Conservation (phyloP, 768 basidiomycete genomes). For the Dentipellis fragilis region DNA sequence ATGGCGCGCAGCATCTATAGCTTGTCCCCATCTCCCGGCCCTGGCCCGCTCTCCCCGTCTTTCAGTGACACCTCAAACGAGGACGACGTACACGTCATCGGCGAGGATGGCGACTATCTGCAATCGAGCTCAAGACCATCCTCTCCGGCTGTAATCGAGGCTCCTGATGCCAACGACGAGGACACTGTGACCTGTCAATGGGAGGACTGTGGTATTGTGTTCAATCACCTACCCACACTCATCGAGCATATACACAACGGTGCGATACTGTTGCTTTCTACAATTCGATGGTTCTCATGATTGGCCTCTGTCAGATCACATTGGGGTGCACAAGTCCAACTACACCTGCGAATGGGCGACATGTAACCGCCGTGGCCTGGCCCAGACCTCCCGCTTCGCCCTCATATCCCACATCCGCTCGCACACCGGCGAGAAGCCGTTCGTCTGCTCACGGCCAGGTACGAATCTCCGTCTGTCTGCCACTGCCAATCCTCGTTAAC, state of each 20-base stretch:
- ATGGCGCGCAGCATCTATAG: not conserved
- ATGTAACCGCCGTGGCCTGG: constrained; percentile 68
- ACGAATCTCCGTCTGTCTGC: constrained; percentile 17
- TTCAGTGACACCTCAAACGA: not conserved
- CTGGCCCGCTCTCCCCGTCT: not conserved
- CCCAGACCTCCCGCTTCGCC: constrained; percentile 84
- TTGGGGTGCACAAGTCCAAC: constrained; percentile 73
- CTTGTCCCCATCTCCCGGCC: constrained; percentile 1
- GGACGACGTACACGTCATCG: not conserved
- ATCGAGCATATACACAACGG: constrained; percentile 80
- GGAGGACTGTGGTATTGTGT: constrained; percentile 73
- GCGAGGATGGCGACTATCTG: not conserved
- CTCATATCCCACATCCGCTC: constrained; percentile 85
- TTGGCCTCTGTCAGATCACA: constrained; percentile 45
- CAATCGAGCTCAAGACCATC: not conserved
- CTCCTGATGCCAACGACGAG: constrained; percentile 8
- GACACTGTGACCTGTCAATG: constrained; percentile 75
- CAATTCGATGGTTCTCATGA: constrained; percentile 2
- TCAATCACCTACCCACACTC: constrained; percentile 60
- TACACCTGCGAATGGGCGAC: constrained; percentile 88
- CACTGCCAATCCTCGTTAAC: not conserved
- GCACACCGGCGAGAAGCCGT: constrained; percentile 93
- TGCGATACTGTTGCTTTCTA: constrained; percentile 25
- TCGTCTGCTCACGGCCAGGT: constrained; percentile 76
- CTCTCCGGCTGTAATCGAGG: not conserved